These are phyloP conservation scores for Penicillium waksmanii DNA, from an alignment of 495 filamentous ascomycete species.

Conservation along the genomic window DNA sequence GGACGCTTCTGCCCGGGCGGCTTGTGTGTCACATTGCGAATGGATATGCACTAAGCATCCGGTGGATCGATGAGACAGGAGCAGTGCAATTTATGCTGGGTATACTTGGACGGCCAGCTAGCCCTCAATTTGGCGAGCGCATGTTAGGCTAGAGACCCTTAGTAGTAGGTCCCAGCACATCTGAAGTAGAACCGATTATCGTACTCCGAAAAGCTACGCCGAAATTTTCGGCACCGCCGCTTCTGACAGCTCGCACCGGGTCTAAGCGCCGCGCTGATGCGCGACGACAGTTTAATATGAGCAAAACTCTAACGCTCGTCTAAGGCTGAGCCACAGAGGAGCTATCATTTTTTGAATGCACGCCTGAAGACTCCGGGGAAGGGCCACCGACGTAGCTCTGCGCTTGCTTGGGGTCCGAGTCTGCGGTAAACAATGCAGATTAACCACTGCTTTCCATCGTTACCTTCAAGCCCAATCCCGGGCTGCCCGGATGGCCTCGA, in stretches of 20 bases:
- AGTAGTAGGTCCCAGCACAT: neutral
- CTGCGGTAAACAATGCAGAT: conserved; percentile 8
- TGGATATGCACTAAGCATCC: neutral
- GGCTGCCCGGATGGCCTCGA: neutral
- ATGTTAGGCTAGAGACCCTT: no score
- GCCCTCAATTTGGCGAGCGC: no score
- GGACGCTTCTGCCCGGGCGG: neutral
- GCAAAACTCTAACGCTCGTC: conserved; percentile 8
- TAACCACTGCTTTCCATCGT: neutral
- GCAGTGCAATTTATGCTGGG: neutral
- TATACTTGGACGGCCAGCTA: no score
- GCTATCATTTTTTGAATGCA: neutral
- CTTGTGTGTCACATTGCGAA: conserved; percentile 16
- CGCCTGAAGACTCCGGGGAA: neutral
- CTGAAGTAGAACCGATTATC: neutral
- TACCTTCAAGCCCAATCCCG: neutral
- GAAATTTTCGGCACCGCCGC: neutral
- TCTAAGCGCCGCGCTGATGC: conserved; percentile 10
- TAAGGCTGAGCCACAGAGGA: conserved; percentile 8
- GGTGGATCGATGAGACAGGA: conserved; percentile 14
- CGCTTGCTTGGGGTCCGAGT: neutral
- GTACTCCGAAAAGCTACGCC: neutral
- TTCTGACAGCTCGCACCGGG: conserved; percentile 26
- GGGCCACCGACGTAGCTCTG: neutral
- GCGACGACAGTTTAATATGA: conserved; percentile 4